Conservation (phyloP, 352 stramenopile genomes). For the Globisporangium abappressorium region DNA sequence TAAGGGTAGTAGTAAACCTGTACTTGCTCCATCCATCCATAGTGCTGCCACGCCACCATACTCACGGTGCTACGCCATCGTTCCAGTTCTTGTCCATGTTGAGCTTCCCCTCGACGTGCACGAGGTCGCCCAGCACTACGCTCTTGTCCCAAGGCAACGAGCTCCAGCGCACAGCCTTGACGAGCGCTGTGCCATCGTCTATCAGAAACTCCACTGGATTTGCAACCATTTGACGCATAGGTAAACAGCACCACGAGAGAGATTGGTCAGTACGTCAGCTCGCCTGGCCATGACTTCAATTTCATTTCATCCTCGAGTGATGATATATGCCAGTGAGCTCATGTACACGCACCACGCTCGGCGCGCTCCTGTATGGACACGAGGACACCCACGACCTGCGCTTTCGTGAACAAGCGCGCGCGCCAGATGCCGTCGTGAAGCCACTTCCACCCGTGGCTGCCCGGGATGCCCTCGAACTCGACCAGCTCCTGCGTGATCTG, state of each 20-base stretch:
- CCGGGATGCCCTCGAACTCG: slow-evolving; percentile 46
- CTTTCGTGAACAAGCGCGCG: slow-evolving; percentile 58
- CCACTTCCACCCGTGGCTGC: slow-evolving; percentile 57
- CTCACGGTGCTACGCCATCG: slow-evolving; percentile 19
- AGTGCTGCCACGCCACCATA: not conserved
- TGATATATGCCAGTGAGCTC: not conserved
- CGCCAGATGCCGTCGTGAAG: slow-evolving; percentile 18
- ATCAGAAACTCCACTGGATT: slow-evolving; percentile 62
- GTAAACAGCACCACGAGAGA: not conserved
- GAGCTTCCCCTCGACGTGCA: slow-evolving; percentile 73
- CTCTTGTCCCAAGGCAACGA: slow-evolving; percentile 15
- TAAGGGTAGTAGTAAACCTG: not conserved
- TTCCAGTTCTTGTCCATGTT: slow-evolving; percentile 55
- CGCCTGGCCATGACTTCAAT: not conserved
- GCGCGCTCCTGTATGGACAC: slow-evolving; percentile 50
- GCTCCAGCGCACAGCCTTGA: slow-evolving; percentile 58
- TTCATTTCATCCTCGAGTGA: not conserved
- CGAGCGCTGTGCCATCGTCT: slow-evolving; percentile 67
- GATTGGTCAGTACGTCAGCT: not conserved
- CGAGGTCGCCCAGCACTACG: slow-evolving; percentile 57
- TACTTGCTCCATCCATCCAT: not conserved
- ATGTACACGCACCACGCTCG: slow-evolving; percentile 40
- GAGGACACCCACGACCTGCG: slow-evolving; percentile 57
- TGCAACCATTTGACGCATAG: not conserved
- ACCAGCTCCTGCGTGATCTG: slow-evolving; percentile 41